Base-by-base conservation (phyloP, 2,329 filamentous ascomycete genomes). In the Hypoxylon sp. region DNA sequence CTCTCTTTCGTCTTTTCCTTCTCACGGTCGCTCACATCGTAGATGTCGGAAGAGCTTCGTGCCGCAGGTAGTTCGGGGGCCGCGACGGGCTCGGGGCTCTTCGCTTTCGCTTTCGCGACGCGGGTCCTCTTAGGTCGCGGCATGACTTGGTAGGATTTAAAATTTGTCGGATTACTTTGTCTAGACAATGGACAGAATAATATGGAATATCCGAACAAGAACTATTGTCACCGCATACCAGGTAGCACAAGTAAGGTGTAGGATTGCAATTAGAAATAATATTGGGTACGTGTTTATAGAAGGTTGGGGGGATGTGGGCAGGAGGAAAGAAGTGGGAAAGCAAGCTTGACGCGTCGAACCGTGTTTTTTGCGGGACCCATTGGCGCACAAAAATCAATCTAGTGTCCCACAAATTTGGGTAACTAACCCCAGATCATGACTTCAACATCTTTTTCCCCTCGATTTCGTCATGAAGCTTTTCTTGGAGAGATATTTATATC, bases 21-120 rank as follows among this genome's bases (percentile, higher is more conserved):
- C 45, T 68, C 67, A 34, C 64, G 66, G 32, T 68, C 66, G 57
- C 65, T 69, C 41, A 69, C 61, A 37, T 67, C 64, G 57, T 69
- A 68, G 7, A 68, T 63, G 41, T 70, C 66, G 40, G 63, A 66
- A n/a, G n/a, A n/a, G 38, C 61, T 63, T 3, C 58, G 21, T 4
- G 51, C 35, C 11, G 34, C 8, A 15, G 50, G 26, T 41, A 57
- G 30, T 40, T 23, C 41, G 16, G 57, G 32, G 2, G 35, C 55
- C 29, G 55, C 26, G 16, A 26, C 36, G 5, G 53, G 41, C 19
- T 50, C 36, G 4, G 62, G 50, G 20, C 49, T 63, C 40, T 48
- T 48, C 40, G 58, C 45, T 54, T 65, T 65, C 57, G 61, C 61
- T 15, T 56, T 60, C 60, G 63, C 65, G 52, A 57, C 60, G 51